A percentile compares a stretch with the other conserved stretches of the same genome.
phyloP scores from a whole-genome alignment of 1,284 basidiomycete genomes.

The Neolentinus lepideus region DNA sequence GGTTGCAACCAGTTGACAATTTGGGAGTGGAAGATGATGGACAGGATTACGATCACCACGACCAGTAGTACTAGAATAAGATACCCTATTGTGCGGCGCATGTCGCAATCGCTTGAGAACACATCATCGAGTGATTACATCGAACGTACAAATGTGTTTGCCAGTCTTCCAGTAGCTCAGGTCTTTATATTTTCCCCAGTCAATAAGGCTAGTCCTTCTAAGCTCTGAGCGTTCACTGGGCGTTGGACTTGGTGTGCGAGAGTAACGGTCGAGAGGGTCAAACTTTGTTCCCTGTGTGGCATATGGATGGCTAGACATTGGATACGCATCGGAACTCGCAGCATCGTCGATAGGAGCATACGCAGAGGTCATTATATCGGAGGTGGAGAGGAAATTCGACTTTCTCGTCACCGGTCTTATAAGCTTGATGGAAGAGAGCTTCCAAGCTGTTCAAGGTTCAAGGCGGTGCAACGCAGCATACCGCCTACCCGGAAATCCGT shows the following conservation, averaged over 20 bases:
- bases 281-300: not conserved
- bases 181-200: not conserved
- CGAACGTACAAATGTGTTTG: too few relatives aligned
- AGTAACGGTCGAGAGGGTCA: not conserved
- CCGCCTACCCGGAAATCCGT: too few relatives aligned
- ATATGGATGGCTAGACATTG: not conserved
- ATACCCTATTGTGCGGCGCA: not conserved
- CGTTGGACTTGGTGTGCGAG: constrained; percentile 5
- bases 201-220: not conserved
- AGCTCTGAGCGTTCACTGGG: constrained; percentile 1
- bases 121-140: too few relatives aligned
- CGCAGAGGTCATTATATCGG: too few relatives aligned
- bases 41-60: not conserved
- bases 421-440: too few relatives aligned
- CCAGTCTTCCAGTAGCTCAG: not conserved
- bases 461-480: too few relatives aligned
- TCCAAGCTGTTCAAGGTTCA: too few relatives aligned
- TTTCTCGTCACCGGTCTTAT: too few relatives aligned
- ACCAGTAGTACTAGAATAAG: not conserved
- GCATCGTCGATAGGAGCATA: too few relatives aligned
- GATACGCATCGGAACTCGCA: not conserved
- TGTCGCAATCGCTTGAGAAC: not conserved
- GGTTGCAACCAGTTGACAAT: not conserved
- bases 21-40: not conserved
- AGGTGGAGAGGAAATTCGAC: too few relatives aligned